Evolutionary conservation across 2,329 filamentous ascomycete genomes (phyloP).

Genomic region (Penicillium sp.): DNA sequence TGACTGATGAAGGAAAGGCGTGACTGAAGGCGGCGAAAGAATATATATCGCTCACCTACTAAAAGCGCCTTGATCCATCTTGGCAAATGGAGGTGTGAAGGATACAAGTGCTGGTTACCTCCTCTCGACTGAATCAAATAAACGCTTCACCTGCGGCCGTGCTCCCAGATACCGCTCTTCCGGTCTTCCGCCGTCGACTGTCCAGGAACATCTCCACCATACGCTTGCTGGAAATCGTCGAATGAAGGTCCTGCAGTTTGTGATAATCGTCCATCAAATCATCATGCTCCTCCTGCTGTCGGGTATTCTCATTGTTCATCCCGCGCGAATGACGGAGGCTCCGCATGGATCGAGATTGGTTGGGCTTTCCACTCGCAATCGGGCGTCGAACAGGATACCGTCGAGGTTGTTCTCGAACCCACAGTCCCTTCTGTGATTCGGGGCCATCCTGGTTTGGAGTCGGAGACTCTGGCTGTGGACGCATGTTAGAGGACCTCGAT

Average conservation of each 20-base stretch:
- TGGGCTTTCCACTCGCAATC: slow-evolving; percentile 24
- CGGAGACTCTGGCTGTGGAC: slow-evolving; percentile 31
- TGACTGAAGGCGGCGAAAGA: background rate
- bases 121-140: slow-evolving; percentile 26
- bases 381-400: slow-evolving; percentile 27
- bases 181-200: slow-evolving; percentile 34
- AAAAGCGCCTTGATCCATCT: background rate
- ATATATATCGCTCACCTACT: slow-evolving; percentile 2
- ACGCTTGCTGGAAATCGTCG: slow-evolving; percentile 36
- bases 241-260: slow-evolving; percentile 25
- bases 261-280: slow-evolving; percentile 22
- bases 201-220: slow-evolving; percentile 44
- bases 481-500: slow-evolving; percentile 24
- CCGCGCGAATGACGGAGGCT: slow-evolving; percentile 21
- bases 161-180: slow-evolving; percentile 17
- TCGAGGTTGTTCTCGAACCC: slow-evolving; percentile 25
- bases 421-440: slow-evolving; percentile 22
- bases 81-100: background rate
- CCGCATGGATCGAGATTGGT: slow-evolving; percentile 33
- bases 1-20: background rate
- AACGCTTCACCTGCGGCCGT: slow-evolving; percentile 28
- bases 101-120: background rate
- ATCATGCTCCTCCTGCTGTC: slow-evolving; percentile 18
- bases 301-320: slow-evolving; percentile 36
- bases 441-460: slow-evolving; percentile 28